Conservation (phyloP, 2,329 filamentous ascomycete species). For the Penicillium verrucosum region DNA sequence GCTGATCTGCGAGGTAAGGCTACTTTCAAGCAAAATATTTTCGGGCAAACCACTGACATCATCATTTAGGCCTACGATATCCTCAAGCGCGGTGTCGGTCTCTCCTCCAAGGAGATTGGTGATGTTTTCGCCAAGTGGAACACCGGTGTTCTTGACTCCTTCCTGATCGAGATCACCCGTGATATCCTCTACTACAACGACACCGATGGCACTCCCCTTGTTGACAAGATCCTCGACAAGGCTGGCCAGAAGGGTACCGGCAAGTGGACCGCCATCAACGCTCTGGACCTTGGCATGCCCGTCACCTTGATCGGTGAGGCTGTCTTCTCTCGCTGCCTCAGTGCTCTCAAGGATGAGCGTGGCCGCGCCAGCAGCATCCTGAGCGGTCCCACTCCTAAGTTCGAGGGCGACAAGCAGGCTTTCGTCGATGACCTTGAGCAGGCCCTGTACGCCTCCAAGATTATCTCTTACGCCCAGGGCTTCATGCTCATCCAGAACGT, state of each 20-base stretch:
- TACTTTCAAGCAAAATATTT: neutral
- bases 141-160: slow-evolving; percentile 96
- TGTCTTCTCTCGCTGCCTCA: slow-evolving; percentile 91
- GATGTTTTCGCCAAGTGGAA: slow-evolving; percentile 96
- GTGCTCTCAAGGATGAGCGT: slow-evolving; percentile 91
- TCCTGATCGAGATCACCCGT: slow-evolving; percentile 98
- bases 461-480: slow-evolving; percentile 98
- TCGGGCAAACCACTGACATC: neutral
- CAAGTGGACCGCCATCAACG: slow-evolving; percentile 99
- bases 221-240: slow-evolving; percentile 99
- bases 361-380: slow-evolving; percentile 75
- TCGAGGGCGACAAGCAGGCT: slow-evolving; percentile 84
- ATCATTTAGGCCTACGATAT: slow-evolving; percentile 86
- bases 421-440: slow-evolving; percentile 98
- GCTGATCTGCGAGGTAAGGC: slow-evolving; percentile 89
- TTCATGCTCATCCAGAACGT: slow-evolving; percentile 99
- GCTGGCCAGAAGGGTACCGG: slow-evolving; percentile 99
- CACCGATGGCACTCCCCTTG: slow-evolving; percentile 81
- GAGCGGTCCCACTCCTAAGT: slow-evolving; percentile 70
- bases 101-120: slow-evolving; percentile 90
- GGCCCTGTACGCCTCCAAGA: slow-evolving; percentile 98
- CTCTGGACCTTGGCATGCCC: slow-evolving; percentile 96
- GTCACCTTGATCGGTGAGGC: slow-evolving; percentile 97
- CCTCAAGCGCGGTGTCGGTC: slow-evolving; percentile 94
- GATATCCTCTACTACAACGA: slow-evolving; percentile 99